Evolutionary conservation across 768 basidiomycete species (phyloP).

Genomic region (Tubosaeta sp.): DNA sequence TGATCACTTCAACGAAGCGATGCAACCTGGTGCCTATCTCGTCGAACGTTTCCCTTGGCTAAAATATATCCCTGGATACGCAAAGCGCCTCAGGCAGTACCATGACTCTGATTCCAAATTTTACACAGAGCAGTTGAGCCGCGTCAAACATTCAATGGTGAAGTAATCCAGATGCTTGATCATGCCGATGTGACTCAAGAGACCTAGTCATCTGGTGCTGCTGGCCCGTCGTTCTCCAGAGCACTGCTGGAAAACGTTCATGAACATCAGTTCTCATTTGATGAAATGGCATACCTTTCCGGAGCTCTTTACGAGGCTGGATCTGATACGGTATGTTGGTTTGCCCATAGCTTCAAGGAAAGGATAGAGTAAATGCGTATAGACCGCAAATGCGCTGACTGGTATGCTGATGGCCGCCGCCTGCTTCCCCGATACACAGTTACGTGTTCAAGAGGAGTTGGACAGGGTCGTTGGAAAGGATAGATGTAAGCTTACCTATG

Average conservation of each 20-base stretch:
- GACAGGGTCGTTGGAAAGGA: no score
- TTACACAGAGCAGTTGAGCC: slow-evolving; percentile 46
- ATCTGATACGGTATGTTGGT: no score
- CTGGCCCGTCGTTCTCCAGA: no score
- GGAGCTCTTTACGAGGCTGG: not conserved
- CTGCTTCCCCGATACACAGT: no score
- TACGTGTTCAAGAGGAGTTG: no score
- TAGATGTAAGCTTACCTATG: no score
- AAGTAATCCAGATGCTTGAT: not conserved
- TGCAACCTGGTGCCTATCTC: no score
- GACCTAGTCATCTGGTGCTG: not conserved
- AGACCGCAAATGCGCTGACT: not conserved
- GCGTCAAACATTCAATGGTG: slow-evolving; percentile 45
- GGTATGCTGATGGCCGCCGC: slow-evolving; percentile 10
- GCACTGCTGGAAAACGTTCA: not conserved
- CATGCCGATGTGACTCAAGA: not conserved
- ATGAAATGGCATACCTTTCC: not conserved
- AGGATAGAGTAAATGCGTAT: not conserved
- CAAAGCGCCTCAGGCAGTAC: slow-evolving; percentile 46
- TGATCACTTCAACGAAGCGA: slow-evolving; percentile 24
- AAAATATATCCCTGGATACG: slow-evolving; percentile 54
- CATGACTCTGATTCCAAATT: slow-evolving; percentile 48
- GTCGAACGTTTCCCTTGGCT: slow-evolving; percentile 35
- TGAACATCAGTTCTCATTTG: not conserved
- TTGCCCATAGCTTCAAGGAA: not conserved